A percentile compares a stretch with the other conserved stretches of the same genome.
Conservation (phyloP, 257 asterid genomes). For the Plantago elongata region DNA sequence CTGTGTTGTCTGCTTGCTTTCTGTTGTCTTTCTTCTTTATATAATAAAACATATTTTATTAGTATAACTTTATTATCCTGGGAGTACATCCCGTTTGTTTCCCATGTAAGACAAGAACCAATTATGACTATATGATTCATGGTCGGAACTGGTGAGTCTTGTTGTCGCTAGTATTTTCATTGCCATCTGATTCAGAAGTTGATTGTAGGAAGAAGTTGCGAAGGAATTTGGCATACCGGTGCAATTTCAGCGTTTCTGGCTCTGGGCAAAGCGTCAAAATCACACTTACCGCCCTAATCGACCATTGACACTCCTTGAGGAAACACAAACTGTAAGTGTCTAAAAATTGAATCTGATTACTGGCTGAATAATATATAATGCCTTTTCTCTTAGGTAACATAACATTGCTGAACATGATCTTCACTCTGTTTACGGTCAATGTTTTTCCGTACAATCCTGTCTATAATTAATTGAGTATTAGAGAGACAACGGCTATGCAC, state of each 20-base stretch:
- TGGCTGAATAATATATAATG: conserved; percentile 1
- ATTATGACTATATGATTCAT: conserved; percentile 4
- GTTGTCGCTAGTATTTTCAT: conserved; percentile 4
- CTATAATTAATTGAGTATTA: not conserved
- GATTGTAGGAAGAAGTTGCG: conserved; percentile 44
- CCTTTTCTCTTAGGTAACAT: conserved; percentile 14
- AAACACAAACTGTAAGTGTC: conserved; percentile 34
- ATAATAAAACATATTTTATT: conserved; percentile 3
- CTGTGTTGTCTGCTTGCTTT: not conserved
- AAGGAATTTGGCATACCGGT: conserved; percentile 39
- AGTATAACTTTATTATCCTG: conserved; percentile 8
- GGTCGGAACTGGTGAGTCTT: not conserved
- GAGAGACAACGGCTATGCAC: not conserved
- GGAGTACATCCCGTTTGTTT: conserved; percentile 7
- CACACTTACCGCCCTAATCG: conserved; percentile 39
- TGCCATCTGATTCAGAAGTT: conserved; percentile 25
- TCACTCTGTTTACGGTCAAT: too few relatives aligned
- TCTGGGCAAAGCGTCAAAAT: conserved; percentile 45
- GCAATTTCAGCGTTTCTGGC: conserved; percentile 47
- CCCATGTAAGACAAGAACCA: not conserved
- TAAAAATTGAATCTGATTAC: conserved; percentile 13
- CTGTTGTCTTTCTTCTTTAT: conserved; percentile 7
- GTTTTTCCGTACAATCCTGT: too few relatives aligned
- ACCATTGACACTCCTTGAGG: conserved; percentile 38
- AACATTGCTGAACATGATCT: not conserved